Evolutionary conservation across 768 basidiomycete species (phyloP).

Genomic region (Crucibulum laeve): DNA sequence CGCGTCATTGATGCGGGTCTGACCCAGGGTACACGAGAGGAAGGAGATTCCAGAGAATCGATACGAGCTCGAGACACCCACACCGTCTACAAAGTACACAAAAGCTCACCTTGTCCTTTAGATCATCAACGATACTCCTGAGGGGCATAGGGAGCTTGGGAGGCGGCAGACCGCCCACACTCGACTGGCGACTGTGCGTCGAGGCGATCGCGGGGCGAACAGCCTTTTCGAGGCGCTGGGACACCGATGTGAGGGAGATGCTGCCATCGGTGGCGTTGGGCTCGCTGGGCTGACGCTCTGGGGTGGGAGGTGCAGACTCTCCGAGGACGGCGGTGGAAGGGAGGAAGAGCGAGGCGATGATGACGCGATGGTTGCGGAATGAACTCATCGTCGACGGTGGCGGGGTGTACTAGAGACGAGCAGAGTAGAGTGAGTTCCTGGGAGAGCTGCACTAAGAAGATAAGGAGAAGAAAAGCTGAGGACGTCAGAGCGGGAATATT

Average conservation of each 20-base stretch:
- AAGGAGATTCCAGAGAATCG: too few species aligned
- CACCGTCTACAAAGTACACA: not conserved
- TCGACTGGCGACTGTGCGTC: constrained; percentile 17
- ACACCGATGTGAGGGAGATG: not conserved
- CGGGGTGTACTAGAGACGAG: too few species aligned
- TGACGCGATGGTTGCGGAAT: constrained; percentile 65
- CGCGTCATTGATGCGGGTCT: too few species aligned
- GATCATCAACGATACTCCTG: constrained; percentile 76
- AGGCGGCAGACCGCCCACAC: constrained; percentile 15
- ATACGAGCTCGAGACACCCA: too few species aligned
- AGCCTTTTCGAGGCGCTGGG: not conserved
- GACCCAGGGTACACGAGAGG: too few species aligned
- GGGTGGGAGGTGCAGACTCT: constrained; percentile 51
- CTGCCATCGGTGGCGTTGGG: not conserved
- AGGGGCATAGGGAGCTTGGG: constrained; percentile 26
- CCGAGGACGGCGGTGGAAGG: constrained; percentile 67
- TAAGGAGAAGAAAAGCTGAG: too few species aligned
- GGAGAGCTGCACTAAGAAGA: too few species aligned
- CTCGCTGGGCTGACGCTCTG: constrained; percentile 28
- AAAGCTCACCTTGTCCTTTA: constrained; percentile 54
- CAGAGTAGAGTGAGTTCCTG: too few species aligned
- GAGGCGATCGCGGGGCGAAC: constrained; percentile 5
- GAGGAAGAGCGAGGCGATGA: constrained; percentile 84
- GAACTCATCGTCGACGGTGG: constrained; percentile 70
- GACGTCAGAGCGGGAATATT: too few species aligned